These are phyloP conservation scores for Scytalidium lignicola DNA, from an alignment of 2,329 filamentous ascomycete genomes.

Conservation along the genomic window DNA sequence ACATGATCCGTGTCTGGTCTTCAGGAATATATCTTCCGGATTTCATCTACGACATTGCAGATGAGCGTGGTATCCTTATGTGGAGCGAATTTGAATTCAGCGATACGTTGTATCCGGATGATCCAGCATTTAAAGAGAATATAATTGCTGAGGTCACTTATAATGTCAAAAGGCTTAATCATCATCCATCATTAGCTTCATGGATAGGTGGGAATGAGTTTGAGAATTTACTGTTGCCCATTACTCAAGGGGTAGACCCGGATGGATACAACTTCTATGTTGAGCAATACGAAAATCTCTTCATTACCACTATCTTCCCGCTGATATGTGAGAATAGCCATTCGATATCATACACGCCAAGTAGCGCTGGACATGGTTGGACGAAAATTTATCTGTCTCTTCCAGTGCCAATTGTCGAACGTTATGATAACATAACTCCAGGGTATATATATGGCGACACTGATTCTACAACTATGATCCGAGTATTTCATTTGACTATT, in stretches of 20 bases:
- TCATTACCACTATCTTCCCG: conserved; percentile 48
- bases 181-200: conserved; percentile 50
- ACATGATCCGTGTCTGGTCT: conserved; percentile 60
- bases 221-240: conserved; percentile 45
- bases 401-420: conserved; percentile 46
- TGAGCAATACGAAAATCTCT: conserved; percentile 53
- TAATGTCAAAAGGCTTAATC: conserved; percentile 55
- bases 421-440: conserved; percentile 48
- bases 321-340: conserved; percentile 52
- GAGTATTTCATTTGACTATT: conserved; percentile 46
- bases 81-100: conserved; percentile 62
- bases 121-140: conserved; percentile 49
- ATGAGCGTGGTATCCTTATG: conserved; percentile 54
- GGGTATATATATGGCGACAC: conserved; percentile 56
- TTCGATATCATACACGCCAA: conserved; percentile 56
- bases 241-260: conserved; percentile 24
- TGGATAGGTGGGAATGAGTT: conserved; percentile 57
- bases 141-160: conserved; percentile 51
- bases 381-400: conserved; percentile 47
- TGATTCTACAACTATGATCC: conserved; percentile 56
- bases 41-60: conserved; percentile 58
- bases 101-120: conserved; percentile 53
- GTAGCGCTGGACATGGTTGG: conserved; percentile 56
- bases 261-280: conserved; percentile 7
- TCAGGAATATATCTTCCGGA: conserved; percentile 55